Conservation (phyloP, 495 filamentous ascomycete genomes). For the Articulospora tetracladia region DNA sequence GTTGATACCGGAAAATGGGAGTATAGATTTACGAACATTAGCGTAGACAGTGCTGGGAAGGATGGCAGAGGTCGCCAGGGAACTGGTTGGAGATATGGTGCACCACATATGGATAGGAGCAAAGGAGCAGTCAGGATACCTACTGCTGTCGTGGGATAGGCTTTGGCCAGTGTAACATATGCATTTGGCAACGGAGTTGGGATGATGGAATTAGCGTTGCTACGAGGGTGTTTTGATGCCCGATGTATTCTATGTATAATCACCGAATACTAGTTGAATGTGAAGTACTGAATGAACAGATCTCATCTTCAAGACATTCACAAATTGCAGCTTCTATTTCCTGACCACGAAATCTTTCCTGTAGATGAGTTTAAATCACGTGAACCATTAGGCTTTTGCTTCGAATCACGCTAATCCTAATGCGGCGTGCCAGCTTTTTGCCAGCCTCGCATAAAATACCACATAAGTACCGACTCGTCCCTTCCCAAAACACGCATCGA, state of each 20-base stretch:
- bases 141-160: slow-evolving; percentile 18
- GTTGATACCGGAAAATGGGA: slow-evolving; percentile 61
- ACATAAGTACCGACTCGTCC: slow-evolving; percentile 1
- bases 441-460: slow-evolving; percentile 21
- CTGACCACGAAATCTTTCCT: no score
- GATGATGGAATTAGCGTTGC: background rate
- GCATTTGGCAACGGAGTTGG: slow-evolving; percentile 10
- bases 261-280: slow-evolving; percentile 10
- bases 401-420: background rate
- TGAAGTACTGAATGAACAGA: background rate
- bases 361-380: background rate
- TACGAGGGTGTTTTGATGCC: background rate
- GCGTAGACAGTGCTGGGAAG: slow-evolving; percentile 40
- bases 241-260: slow-evolving; percentile 2
- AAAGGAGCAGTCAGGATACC: slow-evolving; percentile 33
- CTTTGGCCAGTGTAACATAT: slow-evolving; percentile 12
- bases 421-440: background rate
- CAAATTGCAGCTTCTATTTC: no score
- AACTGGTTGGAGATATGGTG: slow-evolving; percentile 58
- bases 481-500: slow-evolving; percentile 3
- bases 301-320: no score
- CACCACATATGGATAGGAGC: slow-evolving; percentile 42
- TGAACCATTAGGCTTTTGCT: background rate
- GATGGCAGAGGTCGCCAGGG: slow-evolving; percentile 47
- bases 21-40: slow-evolving; percentile 71